phyloP scores from a whole-genome alignment of 2,329 filamentous ascomycete genomes.

The Diplodia mutila region DNA sequence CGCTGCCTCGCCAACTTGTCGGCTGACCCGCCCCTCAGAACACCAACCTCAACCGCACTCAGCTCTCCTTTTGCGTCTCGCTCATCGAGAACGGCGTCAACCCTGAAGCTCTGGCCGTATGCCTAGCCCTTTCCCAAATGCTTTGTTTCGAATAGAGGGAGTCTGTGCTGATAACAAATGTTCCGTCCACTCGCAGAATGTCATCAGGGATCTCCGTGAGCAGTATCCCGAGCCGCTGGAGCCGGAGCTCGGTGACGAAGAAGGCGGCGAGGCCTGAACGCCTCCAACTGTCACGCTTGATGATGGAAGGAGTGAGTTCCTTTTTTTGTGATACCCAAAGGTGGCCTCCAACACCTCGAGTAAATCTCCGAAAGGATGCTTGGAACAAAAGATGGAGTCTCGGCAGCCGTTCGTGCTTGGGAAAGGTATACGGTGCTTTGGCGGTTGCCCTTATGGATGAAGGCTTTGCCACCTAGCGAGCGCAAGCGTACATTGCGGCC shows the following conservation, averaged over 20 bases:
- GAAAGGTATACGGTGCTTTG: background rate
- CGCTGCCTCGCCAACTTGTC: background rate
- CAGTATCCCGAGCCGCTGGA: conserved; percentile 40
- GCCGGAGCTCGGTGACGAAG: conserved; percentile 1
- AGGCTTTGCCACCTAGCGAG: too few relatives aligned
- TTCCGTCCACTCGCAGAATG: conserved; percentile 40
- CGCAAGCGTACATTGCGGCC: background rate
- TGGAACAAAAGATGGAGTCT: background rate
- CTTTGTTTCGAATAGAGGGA: background rate
- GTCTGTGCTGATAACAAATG: background rate
- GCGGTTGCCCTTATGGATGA: too few relatives aligned
- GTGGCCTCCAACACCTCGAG: background rate
- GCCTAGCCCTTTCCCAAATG: conserved; percentile 40
- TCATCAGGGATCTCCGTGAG: conserved; percentile 51
- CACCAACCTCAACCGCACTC: conserved; percentile 86
- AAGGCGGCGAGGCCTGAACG: conserved; percentile 13
- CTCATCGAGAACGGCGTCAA: conserved; percentile 97
- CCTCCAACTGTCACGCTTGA: background rate
- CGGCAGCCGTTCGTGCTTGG: background rate
- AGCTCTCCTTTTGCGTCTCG: conserved; percentile 91
- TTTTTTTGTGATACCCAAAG: conserved; percentile 7
- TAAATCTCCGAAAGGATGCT: background rate
- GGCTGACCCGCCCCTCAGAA: conserved; percentile 63
- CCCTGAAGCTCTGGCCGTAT: conserved; percentile 88
- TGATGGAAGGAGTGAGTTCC: background rate